Evolutionary conservation across 2,329 filamentous ascomycete species (phyloP).

Genomic region (Rasamsonia emersonii): DNA sequence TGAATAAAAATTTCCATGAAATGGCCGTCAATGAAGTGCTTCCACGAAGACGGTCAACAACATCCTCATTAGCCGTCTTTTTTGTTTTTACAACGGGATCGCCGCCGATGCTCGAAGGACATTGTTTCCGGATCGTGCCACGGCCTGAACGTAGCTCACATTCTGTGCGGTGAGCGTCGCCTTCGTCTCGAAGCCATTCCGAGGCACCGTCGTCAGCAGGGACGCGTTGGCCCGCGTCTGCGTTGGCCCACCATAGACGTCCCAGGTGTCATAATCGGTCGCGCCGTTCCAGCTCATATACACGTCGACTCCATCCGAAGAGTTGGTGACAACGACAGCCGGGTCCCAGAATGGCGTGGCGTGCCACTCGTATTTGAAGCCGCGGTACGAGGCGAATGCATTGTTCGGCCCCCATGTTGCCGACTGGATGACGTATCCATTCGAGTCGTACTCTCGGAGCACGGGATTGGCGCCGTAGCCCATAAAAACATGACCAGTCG

Average conservation of each 20-base stretch:
- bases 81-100: constrained; percentile 3
- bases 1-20: too few species aligned
- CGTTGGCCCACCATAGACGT: constrained; percentile 20
- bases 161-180: constrained; percentile 11
- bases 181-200: constrained; percentile 22
- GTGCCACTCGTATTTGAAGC: constrained; percentile 26
- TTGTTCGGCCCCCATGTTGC: constrained; percentile 24
- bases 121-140: constrained; percentile 19
- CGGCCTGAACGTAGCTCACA: constrained; percentile 18
- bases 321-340: constrained; percentile 12
- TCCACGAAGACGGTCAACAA: background rate
- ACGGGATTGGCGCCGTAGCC: constrained; percentile 27
- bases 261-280: constrained; percentile 29
- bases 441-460: constrained; percentile 27
- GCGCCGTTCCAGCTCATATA: constrained; percentile 34
- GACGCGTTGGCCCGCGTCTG: constrained; percentile 11
- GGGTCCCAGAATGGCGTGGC: constrained; percentile 23
- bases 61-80: background rate
- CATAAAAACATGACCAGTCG: constrained; percentile 18
- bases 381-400: constrained; percentile 26
- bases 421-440: constrained; percentile 23
- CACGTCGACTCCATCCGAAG: constrained; percentile 12
- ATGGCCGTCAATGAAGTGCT: too few species aligned
- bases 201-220: constrained; percentile 14
- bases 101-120: constrained; percentile 16